Evolutionary conservation across 2,329 filamentous ascomycete species (phyloP).

Genomic region (Ophiobolus disseminans): DNA sequence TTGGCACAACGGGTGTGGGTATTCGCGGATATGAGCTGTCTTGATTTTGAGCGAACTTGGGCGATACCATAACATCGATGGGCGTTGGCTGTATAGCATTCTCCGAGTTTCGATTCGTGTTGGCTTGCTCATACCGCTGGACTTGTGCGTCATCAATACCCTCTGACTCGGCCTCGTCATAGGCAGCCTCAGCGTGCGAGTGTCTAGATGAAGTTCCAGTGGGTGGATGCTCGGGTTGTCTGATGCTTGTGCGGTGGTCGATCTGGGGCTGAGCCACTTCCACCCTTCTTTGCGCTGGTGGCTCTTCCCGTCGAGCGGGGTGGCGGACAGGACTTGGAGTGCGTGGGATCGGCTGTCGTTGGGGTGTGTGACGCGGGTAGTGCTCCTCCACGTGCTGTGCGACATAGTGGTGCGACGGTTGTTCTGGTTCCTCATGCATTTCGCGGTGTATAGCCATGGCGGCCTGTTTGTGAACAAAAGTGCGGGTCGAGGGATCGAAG

Average conservation of each 20-base stretch:
- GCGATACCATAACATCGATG: constrained; percentile 20
- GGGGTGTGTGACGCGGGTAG: constrained; percentile 12
- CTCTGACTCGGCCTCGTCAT: constrained; percentile 45
- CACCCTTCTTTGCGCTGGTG: constrained; percentile 15
- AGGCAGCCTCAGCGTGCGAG: constrained; percentile 4
- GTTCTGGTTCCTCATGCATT: constrained; percentile 36
- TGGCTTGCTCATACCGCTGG: constrained; percentile 29
- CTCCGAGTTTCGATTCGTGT: constrained; percentile 26
- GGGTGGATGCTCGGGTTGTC: constrained; percentile 12
- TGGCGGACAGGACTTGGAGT: constrained; percentile 29
- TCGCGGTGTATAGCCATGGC: constrained; percentile 44
- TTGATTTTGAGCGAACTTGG: constrained; percentile 31
- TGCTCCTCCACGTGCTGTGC: constrained; percentile 26
- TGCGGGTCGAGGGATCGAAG: constrained; percentile 47
- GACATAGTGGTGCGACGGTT: constrained; percentile 28
- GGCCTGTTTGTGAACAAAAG: constrained; percentile 47
- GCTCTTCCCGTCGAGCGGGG: constrained; percentile 15
- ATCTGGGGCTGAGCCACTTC: constrained; percentile 12
- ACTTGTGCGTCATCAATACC: constrained; percentile 54
- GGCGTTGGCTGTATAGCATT: constrained; percentile 10
- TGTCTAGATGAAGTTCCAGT: constrained; percentile 10
- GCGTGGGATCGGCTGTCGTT: constrained; percentile 15
- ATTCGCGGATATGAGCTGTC: constrained; percentile 38
- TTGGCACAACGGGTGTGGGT: constrained; percentile 10
- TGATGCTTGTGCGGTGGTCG: constrained; percentile 3